These are phyloP conservation scores for Grigorovia yakushimaensis DNA, from an alignment of 805 yeast genomes.

Conservation along the genomic window DNA sequence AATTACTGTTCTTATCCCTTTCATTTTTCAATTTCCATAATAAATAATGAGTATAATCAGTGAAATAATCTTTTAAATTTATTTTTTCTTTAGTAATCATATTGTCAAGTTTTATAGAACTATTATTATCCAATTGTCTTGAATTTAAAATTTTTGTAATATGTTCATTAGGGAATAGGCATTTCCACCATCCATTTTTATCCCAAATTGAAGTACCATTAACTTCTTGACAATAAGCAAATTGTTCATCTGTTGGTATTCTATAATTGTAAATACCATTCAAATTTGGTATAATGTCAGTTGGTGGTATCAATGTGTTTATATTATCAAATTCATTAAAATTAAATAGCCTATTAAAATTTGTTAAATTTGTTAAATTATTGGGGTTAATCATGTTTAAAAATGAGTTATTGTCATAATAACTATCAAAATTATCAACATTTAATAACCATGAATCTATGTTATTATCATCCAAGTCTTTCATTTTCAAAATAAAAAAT, in stretches of 20 bases:
- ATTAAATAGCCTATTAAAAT: background rate
- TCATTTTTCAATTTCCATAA: slow-evolving; percentile 54
- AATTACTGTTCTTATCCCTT: background rate
- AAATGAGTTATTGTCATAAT: background rate
- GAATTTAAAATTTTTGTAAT: background rate
- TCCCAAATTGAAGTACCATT: slow-evolving; percentile 80
- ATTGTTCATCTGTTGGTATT: slow-evolving; percentile 46
- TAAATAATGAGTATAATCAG: slow-evolving; percentile 52
- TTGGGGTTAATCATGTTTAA: background rate
- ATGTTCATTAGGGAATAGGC: slow-evolving; percentile 56
- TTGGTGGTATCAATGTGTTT: background rate
- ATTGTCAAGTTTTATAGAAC: slow-evolving; percentile 8
- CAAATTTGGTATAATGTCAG: slow-evolving; percentile 10
- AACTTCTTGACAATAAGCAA: slow-evolving; percentile 50
- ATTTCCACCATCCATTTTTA: slow-evolving; percentile 77
- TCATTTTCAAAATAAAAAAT: background rate
- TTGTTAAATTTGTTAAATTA: background rate
- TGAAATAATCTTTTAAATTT: slow-evolving; percentile 49
- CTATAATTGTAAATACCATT: slow-evolving; percentile 44
- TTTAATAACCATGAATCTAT: slow-evolving; percentile 2
- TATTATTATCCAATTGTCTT: slow-evolving; percentile 1
- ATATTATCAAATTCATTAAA: background rate
- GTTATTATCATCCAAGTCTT: background rate
- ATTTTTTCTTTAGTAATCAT: slow-evolving; percentile 39
- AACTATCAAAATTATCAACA: background rate